phyloP scores from a whole-genome alignment of 106 monocot genomes.

The Triglochin maritima region DNA sequence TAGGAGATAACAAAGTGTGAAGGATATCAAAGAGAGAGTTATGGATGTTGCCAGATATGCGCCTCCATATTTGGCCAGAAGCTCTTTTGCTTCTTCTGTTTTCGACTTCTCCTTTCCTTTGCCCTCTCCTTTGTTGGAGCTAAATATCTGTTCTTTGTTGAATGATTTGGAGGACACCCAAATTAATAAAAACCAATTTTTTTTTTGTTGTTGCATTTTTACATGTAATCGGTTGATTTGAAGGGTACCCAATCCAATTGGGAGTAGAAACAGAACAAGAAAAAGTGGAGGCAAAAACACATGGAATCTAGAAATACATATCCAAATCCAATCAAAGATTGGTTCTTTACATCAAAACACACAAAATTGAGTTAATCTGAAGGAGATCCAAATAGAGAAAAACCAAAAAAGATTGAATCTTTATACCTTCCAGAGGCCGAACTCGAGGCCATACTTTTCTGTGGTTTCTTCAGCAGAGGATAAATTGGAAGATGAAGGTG shows the following conservation, averaged over 20 bases:
- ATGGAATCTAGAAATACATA: too few relatives aligned
- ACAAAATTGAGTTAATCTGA: neutral
- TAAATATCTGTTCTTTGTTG: conserved; percentile 47
- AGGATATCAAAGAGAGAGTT: conserved; percentile 83
- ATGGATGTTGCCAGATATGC: conserved; percentile 94
- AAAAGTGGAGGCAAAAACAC: neutral
- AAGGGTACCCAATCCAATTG: neutral
- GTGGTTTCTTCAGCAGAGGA: conserved; percentile 52
- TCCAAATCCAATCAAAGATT: too few relatives aligned
- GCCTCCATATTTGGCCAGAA: conserved; percentile 84
- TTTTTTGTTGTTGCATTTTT: too few relatives aligned
- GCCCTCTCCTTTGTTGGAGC: conserved; percentile 35
- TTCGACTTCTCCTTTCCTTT: conserved; percentile 51
- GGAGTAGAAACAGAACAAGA: neutral
- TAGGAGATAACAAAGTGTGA: conserved; percentile 75
- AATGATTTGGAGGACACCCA: neutral
- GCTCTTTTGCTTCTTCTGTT: conserved; percentile 75
- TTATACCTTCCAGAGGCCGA: conserved; percentile 87
- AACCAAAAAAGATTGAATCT: too few relatives aligned
- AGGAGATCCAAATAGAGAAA: neutral
- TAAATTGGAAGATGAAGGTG: neutral
- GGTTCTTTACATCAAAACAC: too few relatives aligned
- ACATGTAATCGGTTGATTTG: neutral
- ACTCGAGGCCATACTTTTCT: conserved; percentile 76
- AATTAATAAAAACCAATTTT: neutral